A percentile compares a stretch with the other conserved stretches of the same genome.
Conservation (phyloP, 2,329 filamentous ascomycete genomes). For the Apiospora hydei region DNA sequence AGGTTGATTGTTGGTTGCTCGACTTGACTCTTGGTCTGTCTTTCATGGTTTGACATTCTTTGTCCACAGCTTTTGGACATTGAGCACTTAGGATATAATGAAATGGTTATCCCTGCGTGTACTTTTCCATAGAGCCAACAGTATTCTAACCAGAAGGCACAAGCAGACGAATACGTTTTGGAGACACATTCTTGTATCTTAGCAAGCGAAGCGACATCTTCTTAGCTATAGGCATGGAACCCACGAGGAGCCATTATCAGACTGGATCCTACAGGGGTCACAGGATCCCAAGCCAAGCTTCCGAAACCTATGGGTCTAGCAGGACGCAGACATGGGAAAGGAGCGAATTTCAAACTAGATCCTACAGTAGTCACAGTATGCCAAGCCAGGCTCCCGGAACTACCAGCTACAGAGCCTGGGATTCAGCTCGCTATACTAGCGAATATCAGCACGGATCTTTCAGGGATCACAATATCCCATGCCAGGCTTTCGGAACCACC, state of each 20-base stretch:
- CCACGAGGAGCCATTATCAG: background rate
- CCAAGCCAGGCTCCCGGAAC: too few species aligned
- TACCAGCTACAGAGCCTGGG: too few species aligned
- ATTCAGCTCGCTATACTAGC: too few species aligned
- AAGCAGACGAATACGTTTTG: background rate
- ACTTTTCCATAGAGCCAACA: background rate
- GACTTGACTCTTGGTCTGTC: slow-evolving; percentile 5
- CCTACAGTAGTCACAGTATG: background rate
- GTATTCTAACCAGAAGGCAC: background rate
- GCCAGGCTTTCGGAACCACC: too few species aligned
- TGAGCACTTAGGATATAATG: background rate
- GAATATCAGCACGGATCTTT: too few species aligned
- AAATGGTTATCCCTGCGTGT: background rate
- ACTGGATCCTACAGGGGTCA: background rate
- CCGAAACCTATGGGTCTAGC: too few species aligned
- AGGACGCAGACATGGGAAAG: background rate
- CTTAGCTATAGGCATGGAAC: background rate
- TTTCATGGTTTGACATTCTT: background rate
- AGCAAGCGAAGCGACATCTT: background rate
- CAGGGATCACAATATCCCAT: background rate
- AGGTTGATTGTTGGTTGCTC: background rate
- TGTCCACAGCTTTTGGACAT: background rate
- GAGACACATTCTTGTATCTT: background rate
- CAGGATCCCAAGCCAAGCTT: background rate
- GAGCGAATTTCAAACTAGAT: background rate